phyloP scores from a whole-genome alignment of 805 yeast species.

The Lachancea sp. region DNA sequence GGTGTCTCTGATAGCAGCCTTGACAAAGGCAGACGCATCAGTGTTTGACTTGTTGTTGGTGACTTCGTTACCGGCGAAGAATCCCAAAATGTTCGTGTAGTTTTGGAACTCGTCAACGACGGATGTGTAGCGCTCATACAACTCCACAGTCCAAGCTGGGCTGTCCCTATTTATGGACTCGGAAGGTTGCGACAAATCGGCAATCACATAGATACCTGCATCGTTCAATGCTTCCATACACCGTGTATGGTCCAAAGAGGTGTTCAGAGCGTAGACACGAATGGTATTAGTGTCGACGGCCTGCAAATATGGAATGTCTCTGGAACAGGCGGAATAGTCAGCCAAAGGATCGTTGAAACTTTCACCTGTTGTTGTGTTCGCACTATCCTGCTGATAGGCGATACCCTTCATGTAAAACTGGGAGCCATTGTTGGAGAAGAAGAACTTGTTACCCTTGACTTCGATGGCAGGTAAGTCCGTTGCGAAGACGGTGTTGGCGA shows the following conservation, averaged over 20 bases:
- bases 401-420: constrained; percentile 74
- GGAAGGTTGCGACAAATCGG: constrained; percentile 68
- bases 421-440: constrained; percentile 68
- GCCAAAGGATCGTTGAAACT: constrained; percentile 67
- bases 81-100: constrained; percentile 70
- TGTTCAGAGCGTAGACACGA: constrained; percentile 70
- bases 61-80: constrained; percentile 85
- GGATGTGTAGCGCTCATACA: constrained; percentile 59
- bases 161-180: constrained; percentile 52
- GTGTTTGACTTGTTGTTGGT: constrained; percentile 61
- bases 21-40: constrained; percentile 72
- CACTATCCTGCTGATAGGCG: constrained; percentile 70
- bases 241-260: constrained; percentile 53
- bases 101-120: constrained; percentile 64
- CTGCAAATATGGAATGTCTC: constrained; percentile 69
- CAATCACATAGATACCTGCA: constrained; percentile 76
- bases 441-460: constrained; percentile 71
- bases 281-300: constrained; percentile 60
- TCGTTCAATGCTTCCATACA: constrained; percentile 63
- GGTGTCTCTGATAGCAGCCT: constrained; percentile 76
- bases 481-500: constrained; percentile 32
- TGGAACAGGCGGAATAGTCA: constrained; percentile 50
- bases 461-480: constrained; percentile 58
- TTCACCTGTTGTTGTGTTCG: constrained; percentile 39
- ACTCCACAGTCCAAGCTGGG: constrained; percentile 59